phyloP scores from a whole-genome alignment of 176 grass and related monocot genomes.

The Ensete glaucum region DNA sequence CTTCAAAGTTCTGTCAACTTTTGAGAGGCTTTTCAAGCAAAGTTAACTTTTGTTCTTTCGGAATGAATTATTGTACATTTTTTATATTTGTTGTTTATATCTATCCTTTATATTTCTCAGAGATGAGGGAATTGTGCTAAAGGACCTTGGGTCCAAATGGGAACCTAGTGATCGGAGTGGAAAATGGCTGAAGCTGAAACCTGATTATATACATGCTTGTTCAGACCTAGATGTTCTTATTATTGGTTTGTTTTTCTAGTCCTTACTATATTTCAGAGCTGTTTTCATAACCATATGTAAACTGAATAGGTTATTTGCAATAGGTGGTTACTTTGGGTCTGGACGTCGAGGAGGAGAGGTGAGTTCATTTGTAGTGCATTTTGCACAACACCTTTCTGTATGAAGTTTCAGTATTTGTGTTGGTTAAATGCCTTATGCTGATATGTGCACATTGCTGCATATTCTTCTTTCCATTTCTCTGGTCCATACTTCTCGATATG shows the following conservation, averaged over 20 bases:
- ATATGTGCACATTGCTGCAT: constrained; percentile 9
- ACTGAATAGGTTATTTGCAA: constrained; percentile 12
- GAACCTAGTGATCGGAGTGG: constrained; percentile 82
- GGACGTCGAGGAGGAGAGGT: constrained; percentile 89
- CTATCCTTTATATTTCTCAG: constrained; percentile 26
- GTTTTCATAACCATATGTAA: neutral
- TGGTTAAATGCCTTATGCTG: constrained; percentile 10
- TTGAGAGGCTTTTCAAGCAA: neutral
- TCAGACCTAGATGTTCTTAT: constrained; percentile 92
- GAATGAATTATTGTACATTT: neutral
- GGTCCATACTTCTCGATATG: neutral
- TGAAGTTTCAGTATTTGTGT: neutral
- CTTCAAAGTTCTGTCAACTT: neutral
- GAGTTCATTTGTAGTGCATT: neutral
- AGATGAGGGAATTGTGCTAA: constrained; percentile 86
- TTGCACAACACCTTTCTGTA: constrained; percentile 8
- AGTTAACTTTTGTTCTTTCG: neutral
- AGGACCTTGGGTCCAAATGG: constrained; percentile 93
- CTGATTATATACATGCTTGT: constrained; percentile 89
- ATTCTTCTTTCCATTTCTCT: neutral
- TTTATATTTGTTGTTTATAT: neutral
- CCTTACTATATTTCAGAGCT: neutral
- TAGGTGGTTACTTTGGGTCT: constrained; percentile 96
- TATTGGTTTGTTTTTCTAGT: constrained; percentile 54
- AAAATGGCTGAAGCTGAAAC: constrained; percentile 97